Base-by-base conservation (phyloP, 768 basidiomycete genomes). In the Gymnopilus dilepis region DNA sequence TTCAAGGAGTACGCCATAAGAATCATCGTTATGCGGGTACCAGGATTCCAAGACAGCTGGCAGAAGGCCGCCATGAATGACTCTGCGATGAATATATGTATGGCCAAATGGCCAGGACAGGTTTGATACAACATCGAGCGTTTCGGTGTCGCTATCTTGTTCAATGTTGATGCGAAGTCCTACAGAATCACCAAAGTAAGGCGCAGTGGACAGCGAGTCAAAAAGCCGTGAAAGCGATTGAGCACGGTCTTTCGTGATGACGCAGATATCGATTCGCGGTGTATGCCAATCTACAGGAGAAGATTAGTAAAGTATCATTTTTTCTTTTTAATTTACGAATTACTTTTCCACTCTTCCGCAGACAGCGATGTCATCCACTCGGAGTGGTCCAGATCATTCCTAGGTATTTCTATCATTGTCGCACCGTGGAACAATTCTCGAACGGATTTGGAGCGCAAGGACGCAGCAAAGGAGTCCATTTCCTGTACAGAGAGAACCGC, bases 1-100 rank as follows among this genome's bases (percentile, higher is more conserved):
- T 73, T 95, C 94, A 21, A 95, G 82, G 19, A 95, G 75, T 19
- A 95, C 70, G 6, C 90, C 93, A 70, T 94, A 94, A 1, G 86
- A 84, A 66, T 95, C 76, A 61, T 92, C 82, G 30, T 82, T 80
- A 24, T 78, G 74, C 4, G 94, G 94, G 69, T 92, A 95, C 93
- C 94, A 96, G 4, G 92, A 91, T 74, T 95, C 94, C 13, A 94
- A 89, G 13, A 96, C 86, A 6, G 94, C 91, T 2, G 91, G 82
- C 56, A 95, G 83, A 19, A 95, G 79, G 4, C 93, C 94, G 2
- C 87, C 93, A 59, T 87, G 88, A n/a, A 91, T 74, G 58, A 94
- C 81, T 24, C 94, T 84, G 67, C 88, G 91, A 56, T 92, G 86
- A 6, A 91, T 67, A 59, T 82, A 83, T 6, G 87, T 65, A 37